Conservation (phyloP, 73 alveolate species). For the Paramecium octaurelia region DNA sequence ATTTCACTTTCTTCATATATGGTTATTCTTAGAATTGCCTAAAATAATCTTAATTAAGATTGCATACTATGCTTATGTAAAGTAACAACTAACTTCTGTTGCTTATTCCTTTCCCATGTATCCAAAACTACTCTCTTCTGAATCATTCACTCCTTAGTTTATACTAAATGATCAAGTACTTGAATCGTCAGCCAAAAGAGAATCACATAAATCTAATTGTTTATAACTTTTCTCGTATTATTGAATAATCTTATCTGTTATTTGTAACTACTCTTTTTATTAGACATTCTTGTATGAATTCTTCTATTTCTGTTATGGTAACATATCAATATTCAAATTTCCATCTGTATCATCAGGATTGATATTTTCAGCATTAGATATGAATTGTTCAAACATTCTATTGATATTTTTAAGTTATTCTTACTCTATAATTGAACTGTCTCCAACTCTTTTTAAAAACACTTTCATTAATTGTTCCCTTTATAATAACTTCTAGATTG, state of each 20-base stretch:
- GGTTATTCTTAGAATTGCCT: not conserved
- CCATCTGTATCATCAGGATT: conserved; percentile 41
- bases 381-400: conserved; percentile 42
- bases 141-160: conserved; percentile 34
- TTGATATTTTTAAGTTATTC: not conserved
- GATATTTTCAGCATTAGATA: not conserved
- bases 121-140: conserved; percentile 48
- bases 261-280: not conserved
- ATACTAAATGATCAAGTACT: not conserved
- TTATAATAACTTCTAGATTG: not conserved
- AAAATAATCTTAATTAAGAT: not conserved
- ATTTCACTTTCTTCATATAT: not conserved
- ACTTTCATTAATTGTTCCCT: conserved; percentile 47
- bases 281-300: not conserved
- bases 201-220: conserved; percentile 22
- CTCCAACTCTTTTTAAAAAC: conserved; percentile 34
- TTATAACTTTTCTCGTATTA: conserved; percentile 13
- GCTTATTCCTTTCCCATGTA: conserved; percentile 32
- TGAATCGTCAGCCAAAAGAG: conserved; percentile 32
- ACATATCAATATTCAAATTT: not conserved
- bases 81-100: conserved; percentile 48
- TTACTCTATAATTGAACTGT: conserved; percentile 36
- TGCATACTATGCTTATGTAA: not conserved
- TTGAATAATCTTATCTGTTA: not conserved
- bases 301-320: not conserved